phyloP scores from a whole-genome alignment of 1,284 basidiomycete genomes.

The Malassezia equina region DNA sequence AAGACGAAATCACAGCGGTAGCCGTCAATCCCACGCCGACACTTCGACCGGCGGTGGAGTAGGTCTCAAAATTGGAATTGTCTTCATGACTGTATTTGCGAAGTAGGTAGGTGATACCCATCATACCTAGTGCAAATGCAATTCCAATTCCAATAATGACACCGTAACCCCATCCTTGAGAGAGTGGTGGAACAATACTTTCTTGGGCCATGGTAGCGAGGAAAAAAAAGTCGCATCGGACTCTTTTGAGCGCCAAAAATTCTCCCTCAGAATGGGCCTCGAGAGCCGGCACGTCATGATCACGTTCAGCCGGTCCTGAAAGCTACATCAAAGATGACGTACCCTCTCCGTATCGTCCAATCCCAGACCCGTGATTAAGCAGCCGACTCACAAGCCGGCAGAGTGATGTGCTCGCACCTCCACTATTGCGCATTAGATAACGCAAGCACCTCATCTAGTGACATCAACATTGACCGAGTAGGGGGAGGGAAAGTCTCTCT shows the following conservation, averaged over 20 bases:
- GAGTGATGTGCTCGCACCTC: not conserved
- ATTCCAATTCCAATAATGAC: slow-evolving; percentile 41
- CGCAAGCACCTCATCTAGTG: not conserved
- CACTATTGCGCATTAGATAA: not conserved
- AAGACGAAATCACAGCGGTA: slow-evolving; percentile 22
- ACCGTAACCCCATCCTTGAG: slow-evolving; percentile 42
- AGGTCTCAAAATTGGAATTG: slow-evolving; percentile 30
- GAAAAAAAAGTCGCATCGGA: not conserved
- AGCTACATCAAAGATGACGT: not conserved
- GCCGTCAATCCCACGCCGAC: slow-evolving; percentile 36
- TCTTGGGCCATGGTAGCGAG: not conserved
- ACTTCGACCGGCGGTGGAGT: slow-evolving; percentile 27
- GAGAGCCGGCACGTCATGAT: not conserved
- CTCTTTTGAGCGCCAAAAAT: not conserved
- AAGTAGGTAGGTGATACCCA: slow-evolving; percentile 28
- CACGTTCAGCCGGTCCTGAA: not conserved
- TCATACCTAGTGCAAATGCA: slow-evolving; percentile 39
- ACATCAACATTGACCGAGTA: not conserved
- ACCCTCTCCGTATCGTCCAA: not conserved
- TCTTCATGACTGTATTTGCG: slow-evolving; percentile 28
- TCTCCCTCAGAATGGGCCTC: not conserved
- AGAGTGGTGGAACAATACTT: slow-evolving; percentile 23
- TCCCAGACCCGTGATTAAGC: not conserved
- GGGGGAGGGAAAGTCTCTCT: not conserved
- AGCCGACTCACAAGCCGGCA: no score